These are phyloP conservation scores for Achaetomiella virescens DNA, from an alignment of 495 filamentous ascomycete species.

Conservation along the genomic window DNA sequence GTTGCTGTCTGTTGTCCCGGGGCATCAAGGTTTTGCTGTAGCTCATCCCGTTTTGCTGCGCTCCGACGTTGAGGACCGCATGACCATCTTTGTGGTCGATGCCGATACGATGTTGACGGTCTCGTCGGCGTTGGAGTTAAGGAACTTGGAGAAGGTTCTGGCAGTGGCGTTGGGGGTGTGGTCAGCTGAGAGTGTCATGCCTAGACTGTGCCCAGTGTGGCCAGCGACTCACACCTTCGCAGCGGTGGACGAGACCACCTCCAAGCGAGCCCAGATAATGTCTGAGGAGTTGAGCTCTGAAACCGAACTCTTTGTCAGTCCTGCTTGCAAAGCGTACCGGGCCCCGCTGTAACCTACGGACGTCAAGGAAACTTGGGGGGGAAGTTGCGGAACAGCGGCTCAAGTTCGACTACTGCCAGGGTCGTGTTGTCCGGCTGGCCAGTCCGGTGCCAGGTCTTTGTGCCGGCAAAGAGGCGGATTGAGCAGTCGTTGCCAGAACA, in stretches of 20 bases:
- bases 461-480: background rate
- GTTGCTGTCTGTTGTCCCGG: background rate
- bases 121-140: background rate
- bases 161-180: background rate
- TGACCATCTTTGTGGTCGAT: background rate
- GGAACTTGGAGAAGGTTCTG: conserved; percentile 2
- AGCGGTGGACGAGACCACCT: background rate
- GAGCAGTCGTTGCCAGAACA: conserved; percentile 7
- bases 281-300: background rate
- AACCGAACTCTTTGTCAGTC: background rate
- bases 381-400: background rate
- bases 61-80: background rate
- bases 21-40: background rate
- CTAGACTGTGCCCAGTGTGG: too few species aligned
- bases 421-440: background rate
- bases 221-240: background rate
- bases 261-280: background rate
- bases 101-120: background rate
- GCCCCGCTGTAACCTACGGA: background rate
- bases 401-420: background rate
- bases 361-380: background rate
- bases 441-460: background rate
- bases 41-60: background rate
- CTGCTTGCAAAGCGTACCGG: too few species aligned
- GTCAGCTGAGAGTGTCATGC: background rate